phyloP scores from a whole-genome alignment of 306 rosid species.

The Inga laurina region DNA sequence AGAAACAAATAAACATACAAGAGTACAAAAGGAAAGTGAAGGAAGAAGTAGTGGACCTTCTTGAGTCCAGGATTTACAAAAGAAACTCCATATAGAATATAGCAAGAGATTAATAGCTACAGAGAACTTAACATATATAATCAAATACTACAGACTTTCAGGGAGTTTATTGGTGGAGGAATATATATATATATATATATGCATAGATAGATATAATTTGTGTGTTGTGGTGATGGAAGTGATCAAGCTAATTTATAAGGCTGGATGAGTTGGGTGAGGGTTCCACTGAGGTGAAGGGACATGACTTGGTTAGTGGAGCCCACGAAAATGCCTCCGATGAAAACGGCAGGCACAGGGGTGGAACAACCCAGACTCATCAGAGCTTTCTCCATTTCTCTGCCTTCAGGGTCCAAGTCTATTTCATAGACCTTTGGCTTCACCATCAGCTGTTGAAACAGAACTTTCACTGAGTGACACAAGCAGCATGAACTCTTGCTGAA shows the following conservation, averaged over 20 bases:
- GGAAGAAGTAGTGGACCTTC: background rate
- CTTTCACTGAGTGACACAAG: constrained; percentile 76
- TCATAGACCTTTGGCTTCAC: constrained; percentile 68
- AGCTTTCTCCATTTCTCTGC: constrained; percentile 89
- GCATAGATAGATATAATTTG: background rate
- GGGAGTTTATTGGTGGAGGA: constrained; percentile 34
- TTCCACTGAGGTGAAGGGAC: constrained; percentile 92
- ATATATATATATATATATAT: background rate
- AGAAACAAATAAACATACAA: background rate
- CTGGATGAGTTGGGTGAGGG: constrained; percentile 56
- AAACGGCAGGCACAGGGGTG: constrained; percentile 82
- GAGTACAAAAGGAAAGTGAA: background rate
- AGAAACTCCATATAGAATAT: constrained; percentile 33
- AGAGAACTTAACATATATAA: constrained; percentile 20
- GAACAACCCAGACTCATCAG: constrained; percentile 66
- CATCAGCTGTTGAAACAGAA: constrained; percentile 69
- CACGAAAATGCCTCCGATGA: constrained; percentile 78
- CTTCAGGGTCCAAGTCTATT: constrained; percentile 85
- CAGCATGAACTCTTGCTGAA: constrained; percentile 97
- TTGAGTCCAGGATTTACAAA: constrained; percentile 29
- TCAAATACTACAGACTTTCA: constrained; percentile 41
- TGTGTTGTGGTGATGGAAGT: background rate
- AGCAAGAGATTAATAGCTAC: constrained; percentile 62
- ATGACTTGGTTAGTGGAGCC: constrained; percentile 97
- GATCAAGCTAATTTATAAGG: constrained; percentile 40